A percentile compares a stretch with the other conserved stretches of the same genome.
Conservation (phyloP, 352 stramenopile species). For the Pythium catenulatum region DNA sequence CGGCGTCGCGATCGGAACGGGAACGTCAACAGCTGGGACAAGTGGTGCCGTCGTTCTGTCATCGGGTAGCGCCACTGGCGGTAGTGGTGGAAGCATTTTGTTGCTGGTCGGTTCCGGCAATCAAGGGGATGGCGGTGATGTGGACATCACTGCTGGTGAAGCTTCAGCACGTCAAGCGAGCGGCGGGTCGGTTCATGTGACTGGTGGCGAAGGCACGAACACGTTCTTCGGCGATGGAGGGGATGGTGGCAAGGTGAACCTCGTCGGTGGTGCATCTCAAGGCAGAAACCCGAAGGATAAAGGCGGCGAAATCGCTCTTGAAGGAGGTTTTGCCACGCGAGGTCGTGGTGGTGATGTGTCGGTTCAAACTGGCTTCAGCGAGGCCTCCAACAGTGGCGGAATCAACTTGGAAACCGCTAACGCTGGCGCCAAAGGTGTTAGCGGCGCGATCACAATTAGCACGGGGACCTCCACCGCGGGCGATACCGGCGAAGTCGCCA, state of each 20-base stretch:
- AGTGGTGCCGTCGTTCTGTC: conserved; percentile 77
- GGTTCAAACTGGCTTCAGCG: conserved; percentile 73
- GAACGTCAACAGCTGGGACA: conserved; percentile 72
- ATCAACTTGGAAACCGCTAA: conserved; percentile 75
- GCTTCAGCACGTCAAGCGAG: conserved; percentile 64
- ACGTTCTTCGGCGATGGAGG: conserved; percentile 87
- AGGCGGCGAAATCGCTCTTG: conserved; percentile 85
- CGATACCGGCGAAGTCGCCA: conserved; percentile 78
- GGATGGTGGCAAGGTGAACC: conserved; percentile 89
- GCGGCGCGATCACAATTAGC: conserved; percentile 68
- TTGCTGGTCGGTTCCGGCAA: conserved; percentile 75
- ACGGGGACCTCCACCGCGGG: conserved; percentile 81
- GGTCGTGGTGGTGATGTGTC: conserved; percentile 78
- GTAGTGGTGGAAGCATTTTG: conserved; percentile 78
- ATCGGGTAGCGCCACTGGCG: conserved; percentile 76
- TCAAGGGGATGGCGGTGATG: conserved; percentile 77
- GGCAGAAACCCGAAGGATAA: conserved; percentile 77
- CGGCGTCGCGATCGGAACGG: conserved; percentile 75
- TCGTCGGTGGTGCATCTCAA: conserved; percentile 91
- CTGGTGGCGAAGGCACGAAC: conserved; percentile 79
- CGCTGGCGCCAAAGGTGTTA: conserved; percentile 77
- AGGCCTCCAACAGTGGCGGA: conserved; percentile 74
- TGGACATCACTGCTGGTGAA: conserved; percentile 83
- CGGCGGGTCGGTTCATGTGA: conserved; percentile 76
- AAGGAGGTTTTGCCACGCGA: conserved; percentile 81